Percentiles rank a stretch among this genome's conserved stretches.
phyloP scores from a whole-genome alignment of 495 filamentous ascomycete genomes.

The Aspergillus incahuasiensis region DNA sequence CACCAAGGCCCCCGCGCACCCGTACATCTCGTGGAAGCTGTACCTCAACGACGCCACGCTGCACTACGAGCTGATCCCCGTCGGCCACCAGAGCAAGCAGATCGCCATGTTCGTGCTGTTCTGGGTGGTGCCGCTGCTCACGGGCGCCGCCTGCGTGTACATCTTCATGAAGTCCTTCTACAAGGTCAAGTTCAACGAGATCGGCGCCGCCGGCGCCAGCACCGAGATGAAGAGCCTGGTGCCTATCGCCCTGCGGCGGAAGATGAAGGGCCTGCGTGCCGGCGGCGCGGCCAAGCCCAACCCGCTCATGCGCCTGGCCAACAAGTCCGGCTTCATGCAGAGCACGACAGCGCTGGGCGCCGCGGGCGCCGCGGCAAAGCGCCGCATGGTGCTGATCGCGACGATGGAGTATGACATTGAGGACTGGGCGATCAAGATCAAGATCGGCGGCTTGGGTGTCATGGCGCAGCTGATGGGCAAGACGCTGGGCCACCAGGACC shows the following conservation, averaged over 20 bases:
- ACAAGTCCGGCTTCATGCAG: conserved; percentile 41
- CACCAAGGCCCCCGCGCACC: conserved; percentile 48
- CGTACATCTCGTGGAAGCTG: conserved; percentile 54
- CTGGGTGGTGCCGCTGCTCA: conserved; percentile 48
- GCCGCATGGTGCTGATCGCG: conserved; percentile 58
- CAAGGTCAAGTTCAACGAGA: conserved; percentile 64
- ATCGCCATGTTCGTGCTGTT: conserved; percentile 55
- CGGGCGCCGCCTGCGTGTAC: conserved; percentile 47
- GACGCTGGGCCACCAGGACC: conserved; percentile 59
- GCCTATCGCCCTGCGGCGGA: conserved; percentile 29
- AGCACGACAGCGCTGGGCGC: conserved; percentile 36
- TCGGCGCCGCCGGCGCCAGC: conserved; percentile 49
- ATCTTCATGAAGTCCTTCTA: conserved; percentile 64
- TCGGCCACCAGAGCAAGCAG: conserved; percentile 51
- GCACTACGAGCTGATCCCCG: conserved; percentile 48
- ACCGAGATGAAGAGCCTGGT: conserved; percentile 15
- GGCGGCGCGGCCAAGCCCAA: conserved; percentile 21
- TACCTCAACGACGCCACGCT: conserved; percentile 51
- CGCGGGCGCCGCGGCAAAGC: conserved; percentile 31
- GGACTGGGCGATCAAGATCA: conserved; percentile 67
- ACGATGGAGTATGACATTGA: conserved; percentile 73
- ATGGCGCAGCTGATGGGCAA: conserved; percentile 69
- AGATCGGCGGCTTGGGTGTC: conserved; percentile 67
- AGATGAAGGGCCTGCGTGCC: conserved; percentile 17
- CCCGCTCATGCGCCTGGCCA: conserved; percentile 27